Evolutionary conservation across 371 early-diverging fungal species (phyloP).

Genomic region (Batrachochytrium dendrobatidis): DNA sequence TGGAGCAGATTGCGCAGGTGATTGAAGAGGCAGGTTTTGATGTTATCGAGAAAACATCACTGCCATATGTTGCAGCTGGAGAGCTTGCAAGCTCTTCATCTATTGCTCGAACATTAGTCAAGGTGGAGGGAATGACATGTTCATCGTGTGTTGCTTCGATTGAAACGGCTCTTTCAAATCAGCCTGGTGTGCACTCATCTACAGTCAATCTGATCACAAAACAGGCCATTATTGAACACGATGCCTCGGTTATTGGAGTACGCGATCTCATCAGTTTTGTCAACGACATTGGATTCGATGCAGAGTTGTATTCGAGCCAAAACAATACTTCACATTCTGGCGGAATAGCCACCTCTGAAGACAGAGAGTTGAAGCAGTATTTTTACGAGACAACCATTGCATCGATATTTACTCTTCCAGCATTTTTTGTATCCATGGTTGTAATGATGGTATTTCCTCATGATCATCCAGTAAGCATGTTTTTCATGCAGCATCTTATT

Average conservation of each 20-base stretch:
- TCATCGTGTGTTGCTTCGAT: constrained; percentile 57
- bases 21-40: constrained; percentile 60
- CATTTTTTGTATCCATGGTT: constrained; percentile 74
- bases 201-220: constrained; percentile 72
- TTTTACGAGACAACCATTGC: constrained; percentile 47
- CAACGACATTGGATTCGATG: constrained; percentile 73
- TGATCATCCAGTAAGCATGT: constrained; percentile 46
- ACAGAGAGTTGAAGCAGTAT: constrained; percentile 71
- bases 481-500: constrained; percentile 21
- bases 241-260: constrained; percentile 54
- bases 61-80: neutral
- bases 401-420: constrained; percentile 70
- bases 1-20: constrained; percentile 33
- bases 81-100: constrained; percentile 25
- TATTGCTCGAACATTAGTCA: constrained; percentile 27
- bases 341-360: constrained; percentile 40
- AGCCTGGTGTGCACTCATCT: constrained; percentile 57
- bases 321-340: constrained; percentile 64
- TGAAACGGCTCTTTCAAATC: constrained; percentile 53
- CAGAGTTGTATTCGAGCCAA: constrained; percentile 56
- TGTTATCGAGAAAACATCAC: constrained; percentile 7
- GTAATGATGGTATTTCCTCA: constrained; percentile 40
- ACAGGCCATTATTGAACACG: constrained; percentile 52
- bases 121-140: constrained; percentile 59
- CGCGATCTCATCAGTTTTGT: constrained; percentile 69